A percentile compares a stretch with the other conserved stretches of the same genome.
These are phyloP conservation scores for Alternaria ethzedia DNA, from an alignment of 2,329 filamentous ascomycete species.

Conservation along the genomic window DNA sequence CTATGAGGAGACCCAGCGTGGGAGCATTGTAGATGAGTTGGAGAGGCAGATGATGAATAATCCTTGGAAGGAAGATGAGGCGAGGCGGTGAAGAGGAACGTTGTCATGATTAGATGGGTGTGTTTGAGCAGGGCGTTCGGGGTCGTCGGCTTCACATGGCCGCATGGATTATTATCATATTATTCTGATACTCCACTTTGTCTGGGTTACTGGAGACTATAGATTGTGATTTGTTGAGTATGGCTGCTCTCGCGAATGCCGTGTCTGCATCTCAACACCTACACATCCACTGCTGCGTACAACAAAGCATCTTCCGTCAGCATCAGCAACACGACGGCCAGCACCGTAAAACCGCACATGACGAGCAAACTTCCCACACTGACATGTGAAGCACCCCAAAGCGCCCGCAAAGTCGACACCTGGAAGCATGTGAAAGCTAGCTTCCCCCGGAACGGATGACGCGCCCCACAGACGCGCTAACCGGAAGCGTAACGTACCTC, in stretches of 20 bases:
- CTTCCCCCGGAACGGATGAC: constrained; percentile 17
- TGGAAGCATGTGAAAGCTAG: constrained; percentile 28
- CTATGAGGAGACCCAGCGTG: constrained; percentile 89
- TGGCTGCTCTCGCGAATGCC: not conserved
- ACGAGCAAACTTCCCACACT: not conserved
- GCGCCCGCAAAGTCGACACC: not conserved
- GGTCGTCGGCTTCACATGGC: constrained; percentile 7
- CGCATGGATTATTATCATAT: not conserved
- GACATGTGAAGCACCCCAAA: constrained; percentile 12
- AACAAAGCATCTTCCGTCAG: not conserved
- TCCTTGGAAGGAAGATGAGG: constrained; percentile 18
- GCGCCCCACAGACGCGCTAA: constrained; percentile 21
- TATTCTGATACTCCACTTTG: not conserved
- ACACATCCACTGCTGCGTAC: not conserved
- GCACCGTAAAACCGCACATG: constrained; percentile 6
- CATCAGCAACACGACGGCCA: constrained; percentile 2
- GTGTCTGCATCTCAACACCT: not conserved
- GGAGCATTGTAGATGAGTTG: constrained; percentile 75
- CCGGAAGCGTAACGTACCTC: constrained; percentile 19
- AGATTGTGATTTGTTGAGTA: not conserved
- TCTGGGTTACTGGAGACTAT: not conserved
- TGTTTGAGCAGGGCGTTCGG: constrained; percentile 39
- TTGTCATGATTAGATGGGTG: constrained; percentile 6
- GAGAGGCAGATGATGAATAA: constrained; percentile 57
- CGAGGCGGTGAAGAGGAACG: constrained; percentile 17